phyloP scores from a whole-genome alignment of 768 basidiomycete species.

The Rhizopogon vesiculosus region DNA sequence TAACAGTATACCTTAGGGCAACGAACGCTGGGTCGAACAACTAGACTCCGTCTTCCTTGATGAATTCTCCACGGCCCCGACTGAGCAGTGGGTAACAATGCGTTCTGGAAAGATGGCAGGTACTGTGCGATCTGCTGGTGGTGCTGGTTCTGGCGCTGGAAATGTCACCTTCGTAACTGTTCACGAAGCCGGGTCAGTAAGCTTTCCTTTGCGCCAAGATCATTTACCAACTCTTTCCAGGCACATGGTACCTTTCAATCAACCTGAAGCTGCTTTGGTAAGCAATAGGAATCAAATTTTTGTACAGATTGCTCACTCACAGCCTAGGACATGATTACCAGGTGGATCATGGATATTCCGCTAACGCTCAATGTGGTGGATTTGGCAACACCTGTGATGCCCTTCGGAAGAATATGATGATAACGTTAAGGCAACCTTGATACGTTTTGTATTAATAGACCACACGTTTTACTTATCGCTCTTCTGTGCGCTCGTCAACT shows the following conservation, averaged over 20 bases:
- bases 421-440: neutral
- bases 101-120: slow-evolving; percentile 56
- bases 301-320: neutral
- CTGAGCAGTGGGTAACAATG: slow-evolving; percentile 53
- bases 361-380: slow-evolving; percentile 20
- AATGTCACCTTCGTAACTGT: slow-evolving; percentile 81
- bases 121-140: slow-evolving; percentile 65
- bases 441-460: neutral
- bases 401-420: neutral
- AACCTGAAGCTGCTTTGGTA: slow-evolving; percentile 82
- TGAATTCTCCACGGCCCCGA: slow-evolving; percentile 49
- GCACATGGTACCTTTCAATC: slow-evolving; percentile 89
- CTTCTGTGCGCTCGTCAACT: too few species aligned
- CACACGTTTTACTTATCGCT: too few species aligned
- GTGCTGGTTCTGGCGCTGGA: slow-evolving; percentile 62
- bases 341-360: slow-evolving; percentile 55
- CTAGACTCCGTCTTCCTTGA: slow-evolving; percentile 57
- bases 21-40: slow-evolving; percentile 68
- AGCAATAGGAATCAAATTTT: slow-evolving; percentile 14
- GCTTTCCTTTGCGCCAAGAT: neutral
- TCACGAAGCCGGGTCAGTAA: slow-evolving; percentile 70
- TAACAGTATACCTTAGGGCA: slow-evolving; percentile 26
- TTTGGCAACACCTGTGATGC: neutral
- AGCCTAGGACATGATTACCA: slow-evolving; percentile 51
- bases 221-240: slow-evolving; percentile 32